Conservation (phyloP, 2,329 filamentous ascomycete species). For the Colletotrichum phormii region DNA sequence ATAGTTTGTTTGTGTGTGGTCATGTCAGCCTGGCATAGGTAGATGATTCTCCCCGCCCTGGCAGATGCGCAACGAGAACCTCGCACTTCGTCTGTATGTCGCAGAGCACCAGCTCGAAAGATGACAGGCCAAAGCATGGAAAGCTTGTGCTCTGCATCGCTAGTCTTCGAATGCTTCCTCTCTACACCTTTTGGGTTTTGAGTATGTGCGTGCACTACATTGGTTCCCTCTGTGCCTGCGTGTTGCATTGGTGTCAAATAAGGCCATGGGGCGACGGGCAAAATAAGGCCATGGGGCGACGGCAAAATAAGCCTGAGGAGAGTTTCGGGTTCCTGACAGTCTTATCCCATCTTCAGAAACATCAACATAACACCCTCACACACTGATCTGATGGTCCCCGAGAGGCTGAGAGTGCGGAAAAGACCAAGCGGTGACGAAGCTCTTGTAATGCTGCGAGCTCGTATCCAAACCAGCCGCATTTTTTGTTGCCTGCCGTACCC, state of each 20-base stretch:
- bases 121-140: background rate
- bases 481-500: background rate
- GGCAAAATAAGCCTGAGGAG: background rate
- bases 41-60: background rate
- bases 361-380: background rate
- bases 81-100: background rate
- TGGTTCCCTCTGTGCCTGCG: slow-evolving; percentile 1
- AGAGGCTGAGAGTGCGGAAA: background rate
- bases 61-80: background rate
- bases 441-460: background rate
- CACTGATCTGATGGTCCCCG: background rate
- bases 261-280: background rate
- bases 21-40: background rate
- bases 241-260: background rate
- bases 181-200: background rate
- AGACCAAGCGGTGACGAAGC: slow-evolving; percentile 23
- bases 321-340: slow-evolving; percentile 17
- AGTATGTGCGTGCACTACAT: background rate
- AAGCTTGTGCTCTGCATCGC: slow-evolving; percentile 7
- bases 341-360: slow-evolving; percentile 35
- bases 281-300: background rate
- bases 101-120: background rate
- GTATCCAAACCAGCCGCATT: background rate
- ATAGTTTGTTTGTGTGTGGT: background rate
- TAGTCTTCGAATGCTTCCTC: background rate